A percentile compares a stretch with the other conserved stretches of the same genome.
phyloP scores from a whole-genome alignment of 306 rosid species.

The Pachyrhizus erosus region DNA sequence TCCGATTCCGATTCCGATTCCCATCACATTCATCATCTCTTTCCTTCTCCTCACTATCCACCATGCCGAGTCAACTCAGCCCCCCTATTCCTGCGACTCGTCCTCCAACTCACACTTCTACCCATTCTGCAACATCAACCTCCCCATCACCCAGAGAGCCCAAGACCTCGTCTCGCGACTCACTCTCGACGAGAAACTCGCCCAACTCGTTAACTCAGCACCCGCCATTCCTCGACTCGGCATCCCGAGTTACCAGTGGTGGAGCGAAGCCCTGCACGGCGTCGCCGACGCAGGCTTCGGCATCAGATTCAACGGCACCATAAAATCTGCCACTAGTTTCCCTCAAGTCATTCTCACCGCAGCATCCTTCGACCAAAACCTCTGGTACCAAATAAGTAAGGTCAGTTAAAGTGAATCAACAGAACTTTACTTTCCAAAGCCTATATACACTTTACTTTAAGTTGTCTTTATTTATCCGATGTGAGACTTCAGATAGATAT shows the following conservation, averaged over 20 bases:
- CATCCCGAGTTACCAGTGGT: slow-evolving; percentile 85
- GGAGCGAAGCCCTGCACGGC: slow-evolving; percentile 93
- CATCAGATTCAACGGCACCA: slow-evolving; percentile 54
- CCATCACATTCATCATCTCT: not conserved
- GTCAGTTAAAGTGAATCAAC: slow-evolving; percentile 21
- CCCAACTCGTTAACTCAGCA: slow-evolving; percentile 86
- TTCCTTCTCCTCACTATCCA: slow-evolving; percentile 14
- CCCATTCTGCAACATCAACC: slow-evolving; percentile 68
- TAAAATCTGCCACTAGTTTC: slow-evolving; percentile 74
- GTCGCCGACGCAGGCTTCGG: slow-evolving; percentile 64
- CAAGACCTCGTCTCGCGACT: slow-evolving; percentile 81
- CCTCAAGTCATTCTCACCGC: slow-evolving; percentile 97
- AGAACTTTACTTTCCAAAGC: no score
- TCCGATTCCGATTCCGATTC: no score
- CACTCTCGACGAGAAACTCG: slow-evolving; percentile 87
- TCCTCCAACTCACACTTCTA: slow-evolving; percentile 46
- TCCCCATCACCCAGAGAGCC: slow-evolving; percentile 56
- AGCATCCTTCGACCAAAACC: slow-evolving; percentile 71
- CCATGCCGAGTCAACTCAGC: slow-evolving; percentile 53
- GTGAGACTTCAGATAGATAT: not conserved
- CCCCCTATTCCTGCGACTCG: slow-evolving; percentile 73
- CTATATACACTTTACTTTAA: not conserved
- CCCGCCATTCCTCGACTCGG: slow-evolving; percentile 88
- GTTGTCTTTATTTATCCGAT: not conserved
- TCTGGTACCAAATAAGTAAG: slow-evolving; percentile 86